Evolutionary conservation across 208 protist genomes (phyloP).

Genomic region (Leishmania lainsoni): DNA sequence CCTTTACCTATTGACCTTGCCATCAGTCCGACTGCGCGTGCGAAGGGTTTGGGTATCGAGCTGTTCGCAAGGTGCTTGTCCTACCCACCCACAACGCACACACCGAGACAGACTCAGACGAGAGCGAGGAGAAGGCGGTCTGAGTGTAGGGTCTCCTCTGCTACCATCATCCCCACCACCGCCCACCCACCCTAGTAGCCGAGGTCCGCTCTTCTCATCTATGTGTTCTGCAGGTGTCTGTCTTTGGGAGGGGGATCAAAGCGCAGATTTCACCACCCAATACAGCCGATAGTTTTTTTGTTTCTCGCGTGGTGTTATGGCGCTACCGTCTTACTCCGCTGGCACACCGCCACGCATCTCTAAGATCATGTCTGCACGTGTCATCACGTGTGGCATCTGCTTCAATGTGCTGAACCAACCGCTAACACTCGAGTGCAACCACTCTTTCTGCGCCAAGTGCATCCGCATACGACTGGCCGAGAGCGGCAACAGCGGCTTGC

Average conservation of each 20-base stretch:
- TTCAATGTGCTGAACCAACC: slow-evolving; percentile 67
- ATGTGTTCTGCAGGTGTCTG: not conserved
- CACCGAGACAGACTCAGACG: not conserved
- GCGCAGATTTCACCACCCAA: not conserved
- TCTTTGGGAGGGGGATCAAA: not conserved
- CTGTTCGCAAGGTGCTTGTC: not conserved
- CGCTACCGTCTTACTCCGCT: not conserved
- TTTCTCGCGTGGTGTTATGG: not conserved
- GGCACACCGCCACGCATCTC: not conserved
- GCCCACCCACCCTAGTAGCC: not conserved
- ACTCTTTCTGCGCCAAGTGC: slow-evolving; percentile 67
- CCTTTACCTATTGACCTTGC: not conserved
- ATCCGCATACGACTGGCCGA: slow-evolving; percentile 42
- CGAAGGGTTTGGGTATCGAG: not conserved
- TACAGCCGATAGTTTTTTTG: not conserved
- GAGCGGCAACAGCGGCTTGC: slow-evolving; percentile 44
- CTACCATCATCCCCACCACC: not conserved
- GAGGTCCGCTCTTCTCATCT: not conserved
- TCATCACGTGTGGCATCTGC: slow-evolving; percentile 79
- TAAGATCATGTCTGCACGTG: slow-evolving; percentile 11
- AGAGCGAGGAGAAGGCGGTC: not conserved
- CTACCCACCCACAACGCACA: too few species aligned
- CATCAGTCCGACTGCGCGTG: not conserved
- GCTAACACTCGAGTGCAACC: slow-evolving; percentile 56
- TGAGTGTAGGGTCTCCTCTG: not conserved